Base-by-base conservation (phyloP, 139 green algal genomes). In the Gonium pectorale region DNA sequence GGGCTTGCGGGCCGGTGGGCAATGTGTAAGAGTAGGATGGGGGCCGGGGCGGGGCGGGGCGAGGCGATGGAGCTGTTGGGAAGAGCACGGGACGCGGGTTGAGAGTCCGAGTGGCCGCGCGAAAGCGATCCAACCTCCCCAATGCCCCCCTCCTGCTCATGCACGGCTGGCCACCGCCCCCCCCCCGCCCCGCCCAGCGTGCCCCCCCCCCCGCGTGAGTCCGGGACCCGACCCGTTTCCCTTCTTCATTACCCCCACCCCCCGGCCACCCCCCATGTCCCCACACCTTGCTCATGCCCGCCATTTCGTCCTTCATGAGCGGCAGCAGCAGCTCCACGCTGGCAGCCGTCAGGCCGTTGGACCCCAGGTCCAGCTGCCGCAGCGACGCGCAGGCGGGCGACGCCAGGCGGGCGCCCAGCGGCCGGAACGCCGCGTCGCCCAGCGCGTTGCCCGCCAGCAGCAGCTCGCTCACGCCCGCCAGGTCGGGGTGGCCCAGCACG, bases 381-480 rank as follows among this genome's bases (percentile, higher is more conserved):
- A 89, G 26, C 24, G 33, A 24, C 13, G 60, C 64, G 63, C 83
- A 89, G 0, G 41, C 37, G 2, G 67, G 54, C 11, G 52, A 59
- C 24, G n/a, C 31, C 41, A 83, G 73, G 40, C 74, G 74, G 41
- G 31, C 40, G 2, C 46, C 70, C 60, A 75, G 74, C 33, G 71
- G 41, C 35, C 56, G 26, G 11, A 90, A 87, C 5, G 78, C 78
- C 56, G 60, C 54, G 78, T 89, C 89, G 43, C 73, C 43, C 2
- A 92, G 62, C 7, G 69, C 86, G 54, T 92, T 89, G 82, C 86
- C 83, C 21, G 59, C 67, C 56, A 92, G 77, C 52, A 85, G 56
- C 40, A 92, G 79, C 29, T 78, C 71, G 15, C 11, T 66, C 60
- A 92, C 75, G 35, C 62, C 22, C 15, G 81, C 75, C 66, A 92